Base-by-base conservation (phyloP, 2,329 filamentous ascomycete species). In the Stachybotrys chartarum region DNA sequence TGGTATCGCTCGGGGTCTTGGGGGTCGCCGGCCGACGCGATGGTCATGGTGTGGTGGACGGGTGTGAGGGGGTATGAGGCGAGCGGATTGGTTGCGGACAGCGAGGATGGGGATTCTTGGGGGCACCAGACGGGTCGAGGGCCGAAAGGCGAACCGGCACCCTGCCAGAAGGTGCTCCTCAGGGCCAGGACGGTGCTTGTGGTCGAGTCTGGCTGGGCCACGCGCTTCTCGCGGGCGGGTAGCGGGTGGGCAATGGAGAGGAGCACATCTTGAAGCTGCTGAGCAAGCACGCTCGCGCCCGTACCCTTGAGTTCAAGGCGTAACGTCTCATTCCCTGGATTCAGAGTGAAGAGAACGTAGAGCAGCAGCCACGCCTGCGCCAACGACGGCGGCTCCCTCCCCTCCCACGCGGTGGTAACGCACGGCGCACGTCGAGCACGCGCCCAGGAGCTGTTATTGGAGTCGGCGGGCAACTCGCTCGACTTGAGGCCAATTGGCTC, bases 151-250 rank as follows among this genome's bases (percentile, higher is more conserved):
- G 84, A 86, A 17, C 80, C 85, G 32, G 85, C 85, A 50, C 85
- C 85, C 63, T 88, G 85, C 85, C 85, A 88, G 74, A 88, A 88
- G 39, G 84, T 76, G 67, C 74, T 75, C 58, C 79, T 76, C 55
- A 80, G 72, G 54, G 79, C 65, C 51, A 82, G 63, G 10, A 72
- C 66, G 58, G 67, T 70, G 53, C 70, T 68, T 30, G 64, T 66
- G 50, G 67, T 66, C 50, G 61, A 55, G 57, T 61, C 61, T 7
- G 56, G 55, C 1, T 57, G 53, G 35, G 31, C 12, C 10, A 32
- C 10, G 17, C 62, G 56, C 63, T 66, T 62, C 64, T 70, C 63
- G 39, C 64, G 58, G 2, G 66, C 74, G 59, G 64, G 61, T 57
- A 66, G 59, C 5, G 79, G 78, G 62, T 82, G 78, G 54, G 75